Evolutionary conservation across 306 rosid genomes (phyloP).

Genomic region (Trifolium pratense): DNA sequence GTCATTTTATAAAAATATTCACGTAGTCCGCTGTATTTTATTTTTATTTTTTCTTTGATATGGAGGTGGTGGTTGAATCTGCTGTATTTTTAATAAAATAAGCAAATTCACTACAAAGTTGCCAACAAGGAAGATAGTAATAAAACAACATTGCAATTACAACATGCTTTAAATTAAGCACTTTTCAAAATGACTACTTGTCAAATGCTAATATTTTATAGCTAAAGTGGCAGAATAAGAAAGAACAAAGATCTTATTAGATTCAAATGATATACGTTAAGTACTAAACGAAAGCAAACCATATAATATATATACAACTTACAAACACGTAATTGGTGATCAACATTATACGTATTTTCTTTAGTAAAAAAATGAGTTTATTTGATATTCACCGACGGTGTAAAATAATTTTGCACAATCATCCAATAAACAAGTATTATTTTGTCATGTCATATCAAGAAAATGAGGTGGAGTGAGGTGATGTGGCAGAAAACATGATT

Average conservation of each 20-base stretch:
- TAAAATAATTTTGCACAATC: too few relatives aligned
- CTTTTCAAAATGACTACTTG: not conserved
- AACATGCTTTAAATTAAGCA: not conserved
- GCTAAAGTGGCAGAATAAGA: not conserved
- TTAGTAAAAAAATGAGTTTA: not conserved
- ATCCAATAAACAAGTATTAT: too few relatives aligned
- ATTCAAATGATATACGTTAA: not conserved
- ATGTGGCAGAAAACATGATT: too few relatives aligned
- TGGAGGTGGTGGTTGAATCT: not conserved
- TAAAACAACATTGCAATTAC: constrained; percentile 1
- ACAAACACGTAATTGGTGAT: not conserved
- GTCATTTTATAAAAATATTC: not conserved
- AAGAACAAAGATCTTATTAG: not conserved
- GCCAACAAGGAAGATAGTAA: constrained; percentile 12
- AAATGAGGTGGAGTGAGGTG: too few relatives aligned
- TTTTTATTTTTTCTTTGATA: not conserved
- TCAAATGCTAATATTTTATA: not conserved
- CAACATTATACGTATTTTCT: not conserved
- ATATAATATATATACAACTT: not conserved
- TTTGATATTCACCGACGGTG: too few relatives aligned
- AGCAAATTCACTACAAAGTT: not conserved
- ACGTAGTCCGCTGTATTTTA: too few relatives aligned
- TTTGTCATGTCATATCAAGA: too few relatives aligned
- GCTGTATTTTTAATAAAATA: constrained; percentile 13
- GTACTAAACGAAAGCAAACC: not conserved